A percentile compares a stretch with the other conserved stretches of the same genome.
phyloP scores from a whole-genome alignment of 2,329 filamentous ascomycete genomes.

The Microsporum canis region DNA sequence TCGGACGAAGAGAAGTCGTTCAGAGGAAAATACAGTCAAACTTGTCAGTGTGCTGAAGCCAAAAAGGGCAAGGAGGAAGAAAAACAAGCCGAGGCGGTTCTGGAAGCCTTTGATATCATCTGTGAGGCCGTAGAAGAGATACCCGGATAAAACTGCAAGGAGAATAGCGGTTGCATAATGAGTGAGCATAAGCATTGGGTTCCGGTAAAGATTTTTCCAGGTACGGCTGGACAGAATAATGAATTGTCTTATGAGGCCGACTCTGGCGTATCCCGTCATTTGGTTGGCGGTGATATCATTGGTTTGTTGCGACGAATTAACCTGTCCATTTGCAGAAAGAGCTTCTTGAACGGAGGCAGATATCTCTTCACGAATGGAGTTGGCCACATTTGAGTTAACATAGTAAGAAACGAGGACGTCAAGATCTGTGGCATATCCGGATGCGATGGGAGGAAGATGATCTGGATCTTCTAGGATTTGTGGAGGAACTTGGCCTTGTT shows the following conservation, averaged over 20 bases:
- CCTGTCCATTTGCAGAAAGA: slow-evolving; percentile 54
- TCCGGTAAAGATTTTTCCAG: slow-evolving; percentile 94
- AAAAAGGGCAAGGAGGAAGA: slow-evolving; percentile 90
- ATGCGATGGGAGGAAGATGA: slow-evolving; percentile 47
- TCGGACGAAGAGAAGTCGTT: slow-evolving; percentile 79
- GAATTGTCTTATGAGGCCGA: slow-evolving; percentile 74
- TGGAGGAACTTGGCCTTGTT: slow-evolving; percentile 43
- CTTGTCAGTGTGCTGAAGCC: slow-evolving; percentile 94
- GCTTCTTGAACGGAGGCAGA: slow-evolving; percentile 54
- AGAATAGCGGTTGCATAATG: slow-evolving; percentile 97
- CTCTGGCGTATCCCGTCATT: slow-evolving; percentile 69
- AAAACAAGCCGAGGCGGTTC: slow-evolving; percentile 91
- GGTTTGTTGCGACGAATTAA: slow-evolving; percentile 45
- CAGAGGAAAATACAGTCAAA: slow-evolving; percentile 82
- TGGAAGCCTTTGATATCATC: slow-evolving; percentile 97
- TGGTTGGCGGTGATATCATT: slow-evolving; percentile 42
- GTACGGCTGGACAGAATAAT: slow-evolving; percentile 78
- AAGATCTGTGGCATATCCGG: slow-evolving; percentile 58
- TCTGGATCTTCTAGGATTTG: slow-evolving; percentile 60
- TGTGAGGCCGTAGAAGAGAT: slow-evolving; percentile 89
- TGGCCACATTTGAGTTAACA: slow-evolving; percentile 63
- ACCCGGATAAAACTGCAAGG: slow-evolving; percentile 85
- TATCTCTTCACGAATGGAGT: slow-evolving; percentile 66
- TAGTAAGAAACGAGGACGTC: slow-evolving; percentile 72
- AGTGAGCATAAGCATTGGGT: slow-evolving; percentile 95